Evolutionary conservation across 768 basidiomycete species (phyloP).

Genomic region (Lepiota brunneoincarnata): DNA sequence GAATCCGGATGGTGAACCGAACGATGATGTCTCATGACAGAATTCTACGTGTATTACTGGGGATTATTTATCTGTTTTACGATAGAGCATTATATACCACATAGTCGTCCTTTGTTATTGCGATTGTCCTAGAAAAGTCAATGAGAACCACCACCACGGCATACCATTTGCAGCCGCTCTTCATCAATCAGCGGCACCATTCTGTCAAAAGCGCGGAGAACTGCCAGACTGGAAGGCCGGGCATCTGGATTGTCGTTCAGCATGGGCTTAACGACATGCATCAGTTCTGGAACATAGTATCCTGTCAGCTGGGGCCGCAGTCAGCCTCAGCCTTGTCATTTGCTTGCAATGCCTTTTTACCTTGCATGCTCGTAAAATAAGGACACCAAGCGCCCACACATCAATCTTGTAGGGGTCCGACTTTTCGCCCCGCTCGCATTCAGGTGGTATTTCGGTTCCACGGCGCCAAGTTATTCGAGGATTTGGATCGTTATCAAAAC

Average conservation of each 20-base stretch:
- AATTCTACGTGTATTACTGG: not conserved
- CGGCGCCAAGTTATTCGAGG: conserved; percentile 43
- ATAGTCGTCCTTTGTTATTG: not conserved
- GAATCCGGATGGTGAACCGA: conserved; percentile 1
- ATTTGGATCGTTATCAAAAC: conserved; percentile 36
- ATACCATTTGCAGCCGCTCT: conserved; percentile 31
- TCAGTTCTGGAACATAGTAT: conserved; percentile 57
- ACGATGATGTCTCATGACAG: not conserved
- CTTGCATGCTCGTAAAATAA: conserved; percentile 64
- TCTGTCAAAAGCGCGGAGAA: conserved; percentile 50
- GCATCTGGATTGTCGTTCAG: conserved; percentile 46
- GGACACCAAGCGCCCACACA: conserved; percentile 67
- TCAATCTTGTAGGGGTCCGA: conserved; percentile 69
- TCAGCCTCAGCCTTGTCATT: not conserved
- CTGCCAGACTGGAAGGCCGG: conserved; percentile 48
- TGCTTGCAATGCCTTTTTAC: conserved; percentile 33
- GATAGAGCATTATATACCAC: not conserved
- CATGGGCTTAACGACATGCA: conserved; percentile 57
- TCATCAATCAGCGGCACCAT: conserved; percentile 32
- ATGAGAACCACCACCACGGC: conserved; percentile 5
- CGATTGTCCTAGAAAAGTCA: conserved; percentile 1
- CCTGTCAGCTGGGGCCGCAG: conserved; percentile 45
- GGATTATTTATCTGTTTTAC: conserved; percentile 4
- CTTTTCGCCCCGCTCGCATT: conserved; percentile 50
- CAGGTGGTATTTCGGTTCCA: conserved; percentile 70